Conservation (phyloP, 352 stramenopile genomes). For the Pythium biforme region DNA sequence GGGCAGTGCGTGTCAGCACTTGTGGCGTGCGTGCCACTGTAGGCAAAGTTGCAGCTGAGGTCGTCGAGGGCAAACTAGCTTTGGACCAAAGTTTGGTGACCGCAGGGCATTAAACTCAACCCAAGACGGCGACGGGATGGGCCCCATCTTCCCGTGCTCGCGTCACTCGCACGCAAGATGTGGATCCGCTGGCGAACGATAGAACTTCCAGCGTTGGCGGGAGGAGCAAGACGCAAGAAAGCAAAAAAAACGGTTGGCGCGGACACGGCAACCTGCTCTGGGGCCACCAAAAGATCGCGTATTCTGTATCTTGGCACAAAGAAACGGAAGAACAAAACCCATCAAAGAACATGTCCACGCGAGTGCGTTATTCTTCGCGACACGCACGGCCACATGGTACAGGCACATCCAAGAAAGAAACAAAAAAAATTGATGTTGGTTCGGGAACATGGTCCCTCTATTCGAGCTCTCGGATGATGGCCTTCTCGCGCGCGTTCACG, state of each 20-base stretch:
- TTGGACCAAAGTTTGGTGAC: not conserved
- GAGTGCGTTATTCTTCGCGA: not conserved
- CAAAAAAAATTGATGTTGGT: not conserved
- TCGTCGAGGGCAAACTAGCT: not conserved
- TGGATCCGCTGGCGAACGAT: slow-evolving; percentile 19
- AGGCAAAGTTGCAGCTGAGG: not conserved
- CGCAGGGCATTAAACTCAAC: not conserved
- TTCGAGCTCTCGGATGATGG: slow-evolving; percentile 78
- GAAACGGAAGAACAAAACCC: not conserved
- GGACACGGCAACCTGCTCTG: not conserved
- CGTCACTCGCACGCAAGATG: slow-evolving; percentile 19
- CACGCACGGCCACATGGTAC: not conserved
- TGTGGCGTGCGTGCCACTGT: slow-evolving; percentile 7
- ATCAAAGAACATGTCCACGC: not conserved
- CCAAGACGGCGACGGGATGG: not conserved
- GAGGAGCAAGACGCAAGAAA: not conserved
- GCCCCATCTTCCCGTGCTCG: slow-evolving; percentile 8
- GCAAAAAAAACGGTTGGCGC: not conserved
- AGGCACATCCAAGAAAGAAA: not conserved
- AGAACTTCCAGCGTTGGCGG: not conserved
- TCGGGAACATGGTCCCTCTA: slow-evolving; percentile 34
- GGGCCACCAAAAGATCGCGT: not conserved
- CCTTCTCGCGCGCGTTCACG: slow-evolving; percentile 70
- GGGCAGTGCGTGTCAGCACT: not conserved
- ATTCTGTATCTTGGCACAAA: not conserved